Base-by-base conservation (phyloP, 768 basidiomycete genomes). In the Fibroporia radiculosa region DNA sequence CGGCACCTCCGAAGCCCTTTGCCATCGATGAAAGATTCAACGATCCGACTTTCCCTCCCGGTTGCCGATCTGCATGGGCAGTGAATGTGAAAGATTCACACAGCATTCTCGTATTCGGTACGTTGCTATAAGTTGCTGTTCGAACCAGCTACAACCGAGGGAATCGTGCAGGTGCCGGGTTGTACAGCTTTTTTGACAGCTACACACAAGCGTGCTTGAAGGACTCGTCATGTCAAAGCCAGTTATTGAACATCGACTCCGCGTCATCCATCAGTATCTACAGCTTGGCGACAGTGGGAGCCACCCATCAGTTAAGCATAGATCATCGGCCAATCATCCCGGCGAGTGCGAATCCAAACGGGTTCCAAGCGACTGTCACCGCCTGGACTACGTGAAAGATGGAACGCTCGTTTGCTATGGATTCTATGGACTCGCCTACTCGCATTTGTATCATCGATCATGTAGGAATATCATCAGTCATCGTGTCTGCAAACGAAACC, bases 131-230 rank as follows among this genome's bases (percentile, higher is more conserved):
- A 8, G n/a, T 10, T 31, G 22, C 19, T 32, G 27, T 29, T 31
- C 8, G 10, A 31, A 16, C 28, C 5, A 2, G 28, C 6, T 5
- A 5, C 12, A 29, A 3, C 13, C 12, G n/a, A 27, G 5, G 4
- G 13, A 27, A 14, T 41, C 20, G 18, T 7, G 6, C 19, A 80
- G 79, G 82, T 32, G 82, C 80, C 4, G 80, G 80, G 0, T 61
- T 80, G n/a, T 85, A 86, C 62, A 80, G 77, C 60, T 86, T 85
- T 68, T 86, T 78, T 71, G 54, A 63, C 70, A 74, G 73, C 57
- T 86, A 78, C 58, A 53, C 37, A 24, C 69, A 77, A 57, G 56
- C 62, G 3, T 84, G 83, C 54, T 20, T 76, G 29, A 47, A 53
- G 18, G 62, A 62, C 3, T 56, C 53, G 29, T 69, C 56, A 28